Conservation (phyloP, 805 yeast species). For the Scheffersomyces stipitis region DNA sequence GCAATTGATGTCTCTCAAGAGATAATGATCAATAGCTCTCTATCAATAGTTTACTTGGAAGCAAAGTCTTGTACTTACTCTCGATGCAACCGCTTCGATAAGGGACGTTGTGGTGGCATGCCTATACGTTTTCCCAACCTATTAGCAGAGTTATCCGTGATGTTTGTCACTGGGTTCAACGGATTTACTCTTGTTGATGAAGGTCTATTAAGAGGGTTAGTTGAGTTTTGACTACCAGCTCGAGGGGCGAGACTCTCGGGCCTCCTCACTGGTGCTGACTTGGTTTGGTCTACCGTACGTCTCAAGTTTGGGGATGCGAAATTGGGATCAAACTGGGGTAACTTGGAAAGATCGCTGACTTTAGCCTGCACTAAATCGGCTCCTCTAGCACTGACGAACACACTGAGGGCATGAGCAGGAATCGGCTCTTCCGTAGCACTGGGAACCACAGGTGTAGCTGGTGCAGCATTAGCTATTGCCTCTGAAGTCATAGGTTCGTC, state of each 20-base stretch:
- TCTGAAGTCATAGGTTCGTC: conserved; percentile 5
- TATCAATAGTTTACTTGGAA: no score
- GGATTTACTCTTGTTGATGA: conserved; percentile 13
- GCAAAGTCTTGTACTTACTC: conserved; percentile 8
- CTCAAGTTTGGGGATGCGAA: conserved; percentile 50
- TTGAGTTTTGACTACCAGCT: neutral
- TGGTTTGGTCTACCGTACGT: conserved; percentile 62
- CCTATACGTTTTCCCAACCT: conserved; percentile 31
- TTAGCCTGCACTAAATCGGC: conserved; percentile 55
- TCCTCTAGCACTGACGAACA: conserved; percentile 64
- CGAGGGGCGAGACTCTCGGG: conserved; percentile 4
- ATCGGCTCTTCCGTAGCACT: conserved; percentile 5
- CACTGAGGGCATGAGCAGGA: conserved; percentile 12
- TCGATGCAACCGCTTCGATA: conserved; percentile 23
- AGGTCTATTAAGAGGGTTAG: conserved; percentile 5
- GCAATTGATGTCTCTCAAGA: no score
- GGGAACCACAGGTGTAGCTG: neutral
- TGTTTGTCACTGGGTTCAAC: neutral
- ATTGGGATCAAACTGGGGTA: conserved; percentile 56
- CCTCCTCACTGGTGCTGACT: conserved; percentile 62
- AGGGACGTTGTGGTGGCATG: conserved; percentile 33
- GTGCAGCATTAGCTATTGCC: neutral
- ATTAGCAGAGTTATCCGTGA: conserved; percentile 3
- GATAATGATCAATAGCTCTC: no score
- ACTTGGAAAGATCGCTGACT: conserved; percentile 43